A percentile compares a stretch with the other conserved stretches of the same genome.
Evolutionary conservation across 164 flowering plant species (phyloP).

Genomic region (Saururus chinensis): DNA sequence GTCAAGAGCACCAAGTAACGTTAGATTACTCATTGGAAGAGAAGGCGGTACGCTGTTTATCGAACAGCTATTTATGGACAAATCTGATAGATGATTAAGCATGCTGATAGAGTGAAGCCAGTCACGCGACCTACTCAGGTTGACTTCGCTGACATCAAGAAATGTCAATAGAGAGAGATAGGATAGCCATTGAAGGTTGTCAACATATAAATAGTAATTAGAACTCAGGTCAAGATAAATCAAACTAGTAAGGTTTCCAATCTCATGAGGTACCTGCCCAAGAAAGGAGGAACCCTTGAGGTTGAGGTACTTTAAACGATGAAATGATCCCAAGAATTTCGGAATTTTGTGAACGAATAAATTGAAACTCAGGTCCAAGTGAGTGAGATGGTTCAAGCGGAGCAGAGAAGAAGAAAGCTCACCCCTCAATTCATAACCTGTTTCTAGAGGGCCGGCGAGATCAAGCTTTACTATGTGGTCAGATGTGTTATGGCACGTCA

Average conservation of each 20-base stretch:
- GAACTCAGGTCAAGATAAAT: not conserved
- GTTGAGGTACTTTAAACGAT: constrained; percentile 2
- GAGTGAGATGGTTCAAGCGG: not conserved
- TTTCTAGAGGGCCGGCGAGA: not conserved
- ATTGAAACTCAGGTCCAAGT: constrained; percentile 6
- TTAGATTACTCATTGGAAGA: not conserved
- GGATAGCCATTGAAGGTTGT: not conserved
- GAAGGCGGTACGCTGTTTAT: not conserved
- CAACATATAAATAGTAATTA: not conserved
- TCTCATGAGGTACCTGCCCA: not conserved
- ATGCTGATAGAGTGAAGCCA: not conserved
- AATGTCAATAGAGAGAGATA: not conserved
- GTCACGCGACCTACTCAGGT: not conserved
- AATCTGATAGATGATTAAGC: not conserved
- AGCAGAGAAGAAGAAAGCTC: not conserved
- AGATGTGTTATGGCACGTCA: not conserved
- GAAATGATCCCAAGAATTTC: constrained; percentile 3
- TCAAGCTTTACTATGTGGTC: constrained; percentile 1
- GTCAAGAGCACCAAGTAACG: not conserved
- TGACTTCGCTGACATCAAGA: not conserved
- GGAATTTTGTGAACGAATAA: not conserved
- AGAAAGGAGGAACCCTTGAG: not conserved
- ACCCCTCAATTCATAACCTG: not conserved
- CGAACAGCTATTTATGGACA: not conserved
- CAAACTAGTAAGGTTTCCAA: constrained; percentile 4